Conservation (phyloP, 169 alveolate species). For the Cyclospora cayetanensis region DNA sequence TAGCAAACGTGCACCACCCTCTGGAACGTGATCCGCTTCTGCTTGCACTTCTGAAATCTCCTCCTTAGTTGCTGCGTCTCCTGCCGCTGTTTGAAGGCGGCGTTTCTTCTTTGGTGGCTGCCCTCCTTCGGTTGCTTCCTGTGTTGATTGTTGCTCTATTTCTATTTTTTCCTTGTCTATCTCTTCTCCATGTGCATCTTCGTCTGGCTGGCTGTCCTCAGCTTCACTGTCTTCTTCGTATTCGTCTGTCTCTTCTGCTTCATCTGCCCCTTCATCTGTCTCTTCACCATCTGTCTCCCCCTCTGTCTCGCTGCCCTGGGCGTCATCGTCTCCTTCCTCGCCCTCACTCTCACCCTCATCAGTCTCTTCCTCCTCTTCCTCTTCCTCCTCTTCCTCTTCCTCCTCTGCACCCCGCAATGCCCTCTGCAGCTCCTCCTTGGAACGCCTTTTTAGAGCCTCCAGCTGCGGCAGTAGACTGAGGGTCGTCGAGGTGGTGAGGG, state of each 20-base stretch:
- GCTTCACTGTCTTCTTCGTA: neutral
- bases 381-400: conserved; percentile 9
- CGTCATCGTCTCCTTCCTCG: conserved; percentile 9
- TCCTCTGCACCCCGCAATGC: neutral
- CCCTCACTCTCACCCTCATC: neutral
- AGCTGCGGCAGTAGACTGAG: conserved; percentile 10
- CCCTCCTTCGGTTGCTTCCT: neutral
- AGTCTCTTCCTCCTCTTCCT: neutral
- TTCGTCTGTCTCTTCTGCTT: neutral
- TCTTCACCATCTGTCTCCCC: neutral
- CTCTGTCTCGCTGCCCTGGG: neutral
- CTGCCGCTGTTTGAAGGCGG: neutral
- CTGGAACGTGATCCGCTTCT: neutral
- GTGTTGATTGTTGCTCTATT: neutral
- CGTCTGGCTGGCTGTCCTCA: neutral
- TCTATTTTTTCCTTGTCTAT: neutral
- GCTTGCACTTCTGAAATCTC: neutral
- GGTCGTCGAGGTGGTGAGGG: neutral
- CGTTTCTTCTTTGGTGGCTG: neutral
- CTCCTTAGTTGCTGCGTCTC: neutral
- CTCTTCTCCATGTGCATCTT: neutral
- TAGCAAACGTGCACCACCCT: neutral
- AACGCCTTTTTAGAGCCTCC: conserved; percentile 1
- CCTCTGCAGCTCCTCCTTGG: conserved; percentile 33
- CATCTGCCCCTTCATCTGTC: neutral